These are phyloP conservation scores for Geotrichum candidum DNA, from an alignment of 1,139 yeast genomes.

Conservation along the genomic window DNA sequence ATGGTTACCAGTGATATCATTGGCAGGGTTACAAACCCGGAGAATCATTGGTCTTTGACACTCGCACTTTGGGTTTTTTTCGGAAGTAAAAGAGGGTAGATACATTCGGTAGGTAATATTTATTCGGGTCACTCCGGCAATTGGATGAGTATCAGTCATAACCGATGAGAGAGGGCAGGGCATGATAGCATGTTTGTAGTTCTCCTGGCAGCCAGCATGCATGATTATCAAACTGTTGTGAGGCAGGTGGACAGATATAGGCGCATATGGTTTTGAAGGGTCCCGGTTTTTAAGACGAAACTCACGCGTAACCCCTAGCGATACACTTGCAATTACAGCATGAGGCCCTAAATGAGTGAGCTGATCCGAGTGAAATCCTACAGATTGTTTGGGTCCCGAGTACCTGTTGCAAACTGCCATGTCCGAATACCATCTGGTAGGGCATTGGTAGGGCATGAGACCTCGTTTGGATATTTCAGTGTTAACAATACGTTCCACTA, in stretches of 20 bases:
- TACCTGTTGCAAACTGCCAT: slow-evolving; percentile 54
- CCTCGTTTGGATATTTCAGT: slow-evolving; percentile 33
- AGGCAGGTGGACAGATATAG: slow-evolving; percentile 50
- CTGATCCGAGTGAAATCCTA: slow-evolving; percentile 73
- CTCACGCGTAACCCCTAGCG: slow-evolving; percentile 62
- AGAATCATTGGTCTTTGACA: slow-evolving; percentile 44
- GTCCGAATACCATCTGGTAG: slow-evolving; percentile 46
- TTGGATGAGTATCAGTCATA: slow-evolving; percentile 40
- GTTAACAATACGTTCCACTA: slow-evolving; percentile 44
- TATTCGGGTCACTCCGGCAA: slow-evolving; percentile 47
- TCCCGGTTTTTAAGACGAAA: slow-evolving; percentile 45
- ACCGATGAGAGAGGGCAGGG: slow-evolving; percentile 30
- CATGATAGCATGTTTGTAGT: slow-evolving; percentile 54
- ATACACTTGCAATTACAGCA: slow-evolving; percentile 56
- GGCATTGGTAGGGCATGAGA: slow-evolving; percentile 32
- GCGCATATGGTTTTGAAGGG: slow-evolving; percentile 5
- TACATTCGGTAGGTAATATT: slow-evolving; percentile 61
- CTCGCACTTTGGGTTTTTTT: slow-evolving; percentile 47
- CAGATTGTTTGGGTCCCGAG: slow-evolving; percentile 43
- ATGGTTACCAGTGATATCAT: slow-evolving; percentile 1
- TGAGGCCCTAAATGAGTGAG: slow-evolving; percentile 66
- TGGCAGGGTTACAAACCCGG: slow-evolving; percentile 35
- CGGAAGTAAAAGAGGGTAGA: slow-evolving; percentile 34
- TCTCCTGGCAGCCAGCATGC: slow-evolving; percentile 76
- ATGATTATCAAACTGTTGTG: slow-evolving; percentile 61